Evolutionary conservation across 768 basidiomycete species (phyloP).

Genomic region (Crepidotus variabilis): DNA sequence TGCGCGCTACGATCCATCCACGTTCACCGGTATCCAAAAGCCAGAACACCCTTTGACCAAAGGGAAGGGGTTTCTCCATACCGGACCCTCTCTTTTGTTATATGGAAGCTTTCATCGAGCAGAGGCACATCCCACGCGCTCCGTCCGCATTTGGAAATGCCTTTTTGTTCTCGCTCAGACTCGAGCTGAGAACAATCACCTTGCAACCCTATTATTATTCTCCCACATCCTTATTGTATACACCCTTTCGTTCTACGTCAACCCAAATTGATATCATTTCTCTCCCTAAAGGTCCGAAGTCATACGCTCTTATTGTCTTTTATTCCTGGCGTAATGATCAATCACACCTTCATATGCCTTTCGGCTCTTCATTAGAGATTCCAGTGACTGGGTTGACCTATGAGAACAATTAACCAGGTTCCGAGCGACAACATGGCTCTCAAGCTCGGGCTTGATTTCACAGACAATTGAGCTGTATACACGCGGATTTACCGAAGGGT

Average conservation of each 20-base stretch:
- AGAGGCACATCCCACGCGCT: not conserved
- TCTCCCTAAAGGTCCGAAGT: not conserved
- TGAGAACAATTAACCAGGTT: not conserved
- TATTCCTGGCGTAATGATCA: not conserved
- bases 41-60: not conserved
- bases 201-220: not conserved
- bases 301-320: constrained; percentile 17
- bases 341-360: constrained; percentile 1
- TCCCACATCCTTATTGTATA: constrained; percentile 1
- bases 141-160: constrained; percentile 10
- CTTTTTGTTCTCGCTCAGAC: constrained; percentile 19
- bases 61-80: not conserved
- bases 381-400: too few species aligned
- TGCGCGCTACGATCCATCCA: not conserved
- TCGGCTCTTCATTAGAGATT: not conserved
- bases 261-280: not conserved
- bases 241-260: not conserved
- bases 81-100: not conserved
- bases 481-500: not conserved
- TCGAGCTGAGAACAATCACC: not conserved
- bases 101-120: not conserved
- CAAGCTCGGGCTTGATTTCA: not conserved
- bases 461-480: not conserved
- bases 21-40: not conserved
- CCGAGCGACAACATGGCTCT: not conserved